phyloP scores from a whole-genome alignment of 805 yeast species.

The Candida peoriensis region DNA sequence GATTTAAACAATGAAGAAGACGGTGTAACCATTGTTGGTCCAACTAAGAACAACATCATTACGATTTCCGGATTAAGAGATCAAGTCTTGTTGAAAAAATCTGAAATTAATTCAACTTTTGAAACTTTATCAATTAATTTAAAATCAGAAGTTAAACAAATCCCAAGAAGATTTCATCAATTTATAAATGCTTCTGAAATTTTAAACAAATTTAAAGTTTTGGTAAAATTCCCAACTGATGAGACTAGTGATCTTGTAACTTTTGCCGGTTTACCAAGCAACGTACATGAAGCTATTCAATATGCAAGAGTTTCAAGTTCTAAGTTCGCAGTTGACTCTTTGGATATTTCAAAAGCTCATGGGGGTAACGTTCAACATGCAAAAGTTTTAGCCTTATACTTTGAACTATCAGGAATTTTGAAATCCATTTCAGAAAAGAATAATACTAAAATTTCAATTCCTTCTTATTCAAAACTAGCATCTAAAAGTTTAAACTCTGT shows the following conservation, averaged over 20 bases:
- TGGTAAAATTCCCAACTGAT: slow-evolving; percentile 47
- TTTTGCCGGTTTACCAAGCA: slow-evolving; percentile 59
- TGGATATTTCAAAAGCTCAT: slow-evolving; percentile 84
- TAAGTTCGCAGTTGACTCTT: slow-evolving; percentile 53
- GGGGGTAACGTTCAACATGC: slow-evolving; percentile 77
- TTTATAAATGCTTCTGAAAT: slow-evolving; percentile 56
- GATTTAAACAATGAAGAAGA: slow-evolving; percentile 28
- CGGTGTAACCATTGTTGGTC: slow-evolving; percentile 22
- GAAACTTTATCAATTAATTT: slow-evolving; percentile 40
- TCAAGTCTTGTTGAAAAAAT: slow-evolving; percentile 50
- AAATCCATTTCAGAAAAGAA: slow-evolving; percentile 34
- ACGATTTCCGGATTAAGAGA: slow-evolving; percentile 69
- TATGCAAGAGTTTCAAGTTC: slow-evolving; percentile 57
- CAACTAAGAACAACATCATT: slow-evolving; percentile 39
- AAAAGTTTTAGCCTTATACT: slow-evolving; percentile 62
- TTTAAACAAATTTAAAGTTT: slow-evolving; percentile 48
- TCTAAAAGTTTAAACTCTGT: slow-evolving; percentile 38
- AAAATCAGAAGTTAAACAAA: slow-evolving; percentile 48
- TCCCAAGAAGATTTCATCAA: slow-evolving; percentile 67
- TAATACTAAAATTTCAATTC: slow-evolving; percentile 42
- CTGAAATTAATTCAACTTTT: slow-evolving; percentile 41
- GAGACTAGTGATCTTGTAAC: slow-evolving; percentile 44
- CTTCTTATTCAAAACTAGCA: slow-evolving; percentile 41
- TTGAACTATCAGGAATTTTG: slow-evolving; percentile 48
- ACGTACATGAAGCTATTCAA: slow-evolving; percentile 57